Percentiles rank a stretch among this genome's conserved stretches.
Conservation (phyloP, 116 monocot species). For the Cymodocea nodosa region DNA sequence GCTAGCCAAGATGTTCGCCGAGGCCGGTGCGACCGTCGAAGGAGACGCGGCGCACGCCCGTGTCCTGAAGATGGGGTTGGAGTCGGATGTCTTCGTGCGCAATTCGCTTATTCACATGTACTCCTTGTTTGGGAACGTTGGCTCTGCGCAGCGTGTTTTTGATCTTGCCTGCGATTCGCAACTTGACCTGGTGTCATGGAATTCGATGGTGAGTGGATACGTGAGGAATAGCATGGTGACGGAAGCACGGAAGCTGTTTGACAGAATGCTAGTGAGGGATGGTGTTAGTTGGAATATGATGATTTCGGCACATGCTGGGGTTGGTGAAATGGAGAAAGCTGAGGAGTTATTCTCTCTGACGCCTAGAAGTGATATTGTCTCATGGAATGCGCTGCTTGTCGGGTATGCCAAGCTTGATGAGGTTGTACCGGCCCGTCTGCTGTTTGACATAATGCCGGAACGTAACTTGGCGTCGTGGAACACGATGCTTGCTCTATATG, state of each 20-base stretch:
- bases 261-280: slow-evolving; percentile 46
- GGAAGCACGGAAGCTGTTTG: slow-evolving; percentile 39
- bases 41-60: slow-evolving; percentile 24
- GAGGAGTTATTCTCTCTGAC: slow-evolving; percentile 36
- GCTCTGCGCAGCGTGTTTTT: slow-evolving; percentile 25
- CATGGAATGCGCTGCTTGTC: slow-evolving; percentile 57
- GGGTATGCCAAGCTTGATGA: slow-evolving; percentile 32
- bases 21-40: slow-evolving; percentile 4
- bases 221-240: slow-evolving; percentile 32
- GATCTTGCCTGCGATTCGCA: not conserved
- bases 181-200: slow-evolving; percentile 47
- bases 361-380: slow-evolving; percentile 42
- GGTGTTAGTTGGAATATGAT: slow-evolving; percentile 48
- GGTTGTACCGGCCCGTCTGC: slow-evolving; percentile 9
- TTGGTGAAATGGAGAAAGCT: slow-evolving; percentile 39
- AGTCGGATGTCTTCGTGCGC: slow-evolving; percentile 24
- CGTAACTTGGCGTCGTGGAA: slow-evolving; percentile 38
- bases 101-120: slow-evolving; percentile 69
- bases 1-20: slow-evolving; percentile 29
- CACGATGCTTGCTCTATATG: slow-evolving; percentile 30
- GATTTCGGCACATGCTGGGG: slow-evolving; percentile 29
- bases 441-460: slow-evolving; percentile 34
- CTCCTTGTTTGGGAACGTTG: slow-evolving; percentile 21
- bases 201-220: slow-evolving; percentile 57
- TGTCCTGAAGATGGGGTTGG: slow-evolving; percentile 27